Evolutionary conservation across 306 rosid genomes (phyloP).

Genomic region (Sechiopsis laciniata): DNA sequence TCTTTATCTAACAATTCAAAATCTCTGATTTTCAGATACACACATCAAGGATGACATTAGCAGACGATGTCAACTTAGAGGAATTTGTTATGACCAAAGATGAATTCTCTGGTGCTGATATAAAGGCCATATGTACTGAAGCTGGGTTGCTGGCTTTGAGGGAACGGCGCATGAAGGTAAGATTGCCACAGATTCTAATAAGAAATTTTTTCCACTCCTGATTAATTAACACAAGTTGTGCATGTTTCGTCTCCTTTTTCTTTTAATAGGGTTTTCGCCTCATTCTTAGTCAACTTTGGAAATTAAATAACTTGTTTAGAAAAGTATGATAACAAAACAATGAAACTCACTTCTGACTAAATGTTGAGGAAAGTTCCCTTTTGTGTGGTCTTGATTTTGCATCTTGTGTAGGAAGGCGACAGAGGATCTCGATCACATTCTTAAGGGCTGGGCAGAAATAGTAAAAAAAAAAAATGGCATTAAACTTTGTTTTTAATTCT

Average conservation of each 20-base stretch:
- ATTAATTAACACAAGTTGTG: not conserved
- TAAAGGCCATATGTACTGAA: conserved; percentile 96
- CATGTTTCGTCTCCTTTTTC: not conserved
- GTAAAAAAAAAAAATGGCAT: not conserved
- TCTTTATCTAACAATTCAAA: conserved; percentile 2
- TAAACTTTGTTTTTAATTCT: no score
- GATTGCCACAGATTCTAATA: conserved; percentile 23
- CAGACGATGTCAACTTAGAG: conserved; percentile 95
- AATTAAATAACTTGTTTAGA: no score
- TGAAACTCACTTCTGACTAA: no score
- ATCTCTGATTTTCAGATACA: conserved; percentile 58
- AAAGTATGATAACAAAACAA: no score
- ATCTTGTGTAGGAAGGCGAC: not conserved
- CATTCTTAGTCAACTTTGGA: no score
- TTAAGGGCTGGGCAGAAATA: no score
- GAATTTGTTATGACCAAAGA: conserved; percentile 99
- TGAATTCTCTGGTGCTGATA: conserved; percentile 98
- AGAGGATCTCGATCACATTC: no score
- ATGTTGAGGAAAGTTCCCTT: no score
- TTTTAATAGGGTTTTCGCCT: not conserved
- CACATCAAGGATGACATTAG: conserved; percentile 93
- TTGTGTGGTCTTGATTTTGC: no score
- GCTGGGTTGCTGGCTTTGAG: conserved; percentile 93
- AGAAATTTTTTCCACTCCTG: not conserved
- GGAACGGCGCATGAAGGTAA: conserved; percentile 97